These are phyloP conservation scores for Diversispora eburnea DNA, from an alignment of 192 early-diverging fungal genomes.

Conservation along the genomic window DNA sequence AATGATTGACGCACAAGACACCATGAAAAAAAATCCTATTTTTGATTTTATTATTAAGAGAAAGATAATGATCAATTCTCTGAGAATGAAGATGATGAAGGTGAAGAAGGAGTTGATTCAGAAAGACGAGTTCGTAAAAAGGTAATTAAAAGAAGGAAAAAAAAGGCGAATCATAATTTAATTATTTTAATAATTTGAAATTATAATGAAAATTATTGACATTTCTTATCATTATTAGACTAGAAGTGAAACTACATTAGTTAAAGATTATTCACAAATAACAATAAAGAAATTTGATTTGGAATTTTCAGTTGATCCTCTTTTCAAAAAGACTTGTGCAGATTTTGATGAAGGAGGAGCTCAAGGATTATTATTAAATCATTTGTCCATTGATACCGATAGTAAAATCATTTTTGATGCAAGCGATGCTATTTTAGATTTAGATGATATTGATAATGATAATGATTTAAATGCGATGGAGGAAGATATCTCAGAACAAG, in stretches of 20 bases:
- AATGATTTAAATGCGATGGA: conserved; percentile 28
- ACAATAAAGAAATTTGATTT: conserved; percentile 85
- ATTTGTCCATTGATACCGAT: conserved; percentile 71
- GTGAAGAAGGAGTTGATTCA: conserved; percentile 49
- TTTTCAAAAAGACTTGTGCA: conserved; percentile 97
- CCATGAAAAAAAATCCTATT: neutral
- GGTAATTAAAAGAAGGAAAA: conserved; percentile 21
- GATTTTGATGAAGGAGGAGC: conserved; percentile 98
- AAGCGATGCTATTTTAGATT: conserved; percentile 66
- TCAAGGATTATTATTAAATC: conserved; percentile 85
- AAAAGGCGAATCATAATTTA: neutral
- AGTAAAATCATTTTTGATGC: conserved; percentile 96
- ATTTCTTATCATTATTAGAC: conserved; percentile 1
- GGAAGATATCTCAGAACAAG: conserved; percentile 27
- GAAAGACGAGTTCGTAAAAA: conserved; percentile 40
- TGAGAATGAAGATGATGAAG: conserved; percentile 38
- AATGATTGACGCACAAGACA: conserved; percentile 24
- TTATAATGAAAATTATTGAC: neutral
- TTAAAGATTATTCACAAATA: conserved; percentile 74
- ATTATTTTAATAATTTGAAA: neutral
- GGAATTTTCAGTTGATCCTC: conserved; percentile 90
- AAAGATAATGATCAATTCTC: neutral
- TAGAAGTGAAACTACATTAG: conserved; percentile 66
- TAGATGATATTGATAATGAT: conserved; percentile 41
- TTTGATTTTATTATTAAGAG: neutral